phyloP scores from a whole-genome alignment of 805 yeast genomes.

The Kurtzmaniella cleridarum region DNA sequence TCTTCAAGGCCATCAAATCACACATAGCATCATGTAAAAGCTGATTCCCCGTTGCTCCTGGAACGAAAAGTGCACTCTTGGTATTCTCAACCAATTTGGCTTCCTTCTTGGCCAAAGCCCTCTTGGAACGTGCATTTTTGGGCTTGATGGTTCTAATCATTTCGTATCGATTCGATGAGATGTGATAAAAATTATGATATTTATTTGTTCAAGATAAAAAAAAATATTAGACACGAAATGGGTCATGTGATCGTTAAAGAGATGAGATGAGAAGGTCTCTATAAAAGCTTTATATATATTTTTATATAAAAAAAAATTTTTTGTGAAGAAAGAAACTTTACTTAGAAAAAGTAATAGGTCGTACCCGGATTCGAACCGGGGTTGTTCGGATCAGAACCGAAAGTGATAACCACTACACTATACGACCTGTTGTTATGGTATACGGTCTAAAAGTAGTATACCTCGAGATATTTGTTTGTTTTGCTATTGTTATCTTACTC shows the following conservation, averaged over 20 bases:
- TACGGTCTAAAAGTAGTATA: too few relatives aligned
- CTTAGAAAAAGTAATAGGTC: slow-evolving; percentile 13
- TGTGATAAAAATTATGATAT: not conserved
- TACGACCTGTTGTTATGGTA: slow-evolving; percentile 27
- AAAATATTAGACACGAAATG: not conserved
- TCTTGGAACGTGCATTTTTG: slow-evolving; percentile 90
- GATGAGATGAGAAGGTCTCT: not conserved
- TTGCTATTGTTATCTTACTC: too few relatives aligned
- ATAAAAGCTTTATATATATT: not conserved
- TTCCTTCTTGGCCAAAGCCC: slow-evolving; percentile 86
- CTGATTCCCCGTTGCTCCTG: slow-evolving; percentile 78
- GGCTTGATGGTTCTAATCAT: slow-evolving; percentile 63
- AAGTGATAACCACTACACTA: slow-evolving; percentile 80
- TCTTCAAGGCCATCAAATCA: slow-evolving; percentile 83
- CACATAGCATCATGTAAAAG: slow-evolving; percentile 82
- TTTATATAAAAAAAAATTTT: too few relatives aligned
- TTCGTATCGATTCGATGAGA: not conserved
- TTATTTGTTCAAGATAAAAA: not conserved
- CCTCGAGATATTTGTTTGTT: too few relatives aligned
- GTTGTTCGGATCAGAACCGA: slow-evolving; percentile 56
- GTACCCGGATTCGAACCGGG: slow-evolving; percentile 28
- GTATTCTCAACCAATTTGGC: slow-evolving; percentile 86
- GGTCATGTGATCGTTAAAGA: slow-evolving; percentile 1
- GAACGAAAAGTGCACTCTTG: slow-evolving; percentile 85
- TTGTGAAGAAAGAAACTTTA: not conserved